Evolutionary conservation across 2,329 filamentous ascomycete species (phyloP).

Genomic region (Blastomyces parvus): DNA sequence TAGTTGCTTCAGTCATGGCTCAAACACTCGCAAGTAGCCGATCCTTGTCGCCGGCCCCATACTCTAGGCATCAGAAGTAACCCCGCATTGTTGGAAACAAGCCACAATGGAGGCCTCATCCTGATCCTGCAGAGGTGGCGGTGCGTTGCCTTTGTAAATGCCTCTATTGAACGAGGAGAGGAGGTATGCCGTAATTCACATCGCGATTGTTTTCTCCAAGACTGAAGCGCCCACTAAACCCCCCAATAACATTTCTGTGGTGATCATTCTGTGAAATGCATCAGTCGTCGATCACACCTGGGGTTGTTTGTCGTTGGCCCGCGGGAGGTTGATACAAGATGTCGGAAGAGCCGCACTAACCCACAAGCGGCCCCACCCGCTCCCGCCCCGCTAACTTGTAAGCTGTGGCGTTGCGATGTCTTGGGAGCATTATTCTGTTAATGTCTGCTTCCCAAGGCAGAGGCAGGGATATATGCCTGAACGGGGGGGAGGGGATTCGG

Average conservation of each 20-base stretch:
- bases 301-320: neutral
- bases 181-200: neutral
- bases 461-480: neutral
- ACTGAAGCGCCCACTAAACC: neutral
- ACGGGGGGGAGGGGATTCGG: no score
- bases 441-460: no score
- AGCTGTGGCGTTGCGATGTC: neutral
- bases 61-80: neutral
- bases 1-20: neutral
- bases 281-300: neutral
- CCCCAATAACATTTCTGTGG: neutral
- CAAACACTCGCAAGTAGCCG: neutral
- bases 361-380: neutral
- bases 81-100: neutral
- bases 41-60: neutral
- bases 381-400: neutral
- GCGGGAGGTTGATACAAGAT: neutral
- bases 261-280: neutral
- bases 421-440: no score
- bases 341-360: neutral
- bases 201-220: neutral
- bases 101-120: neutral
- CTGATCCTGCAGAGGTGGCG: neutral
- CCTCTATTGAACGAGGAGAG: neutral
- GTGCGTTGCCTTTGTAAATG: neutral